phyloP scores from a whole-genome alignment of 495 filamentous ascomycete species.

The Neurospora terricola region DNA sequence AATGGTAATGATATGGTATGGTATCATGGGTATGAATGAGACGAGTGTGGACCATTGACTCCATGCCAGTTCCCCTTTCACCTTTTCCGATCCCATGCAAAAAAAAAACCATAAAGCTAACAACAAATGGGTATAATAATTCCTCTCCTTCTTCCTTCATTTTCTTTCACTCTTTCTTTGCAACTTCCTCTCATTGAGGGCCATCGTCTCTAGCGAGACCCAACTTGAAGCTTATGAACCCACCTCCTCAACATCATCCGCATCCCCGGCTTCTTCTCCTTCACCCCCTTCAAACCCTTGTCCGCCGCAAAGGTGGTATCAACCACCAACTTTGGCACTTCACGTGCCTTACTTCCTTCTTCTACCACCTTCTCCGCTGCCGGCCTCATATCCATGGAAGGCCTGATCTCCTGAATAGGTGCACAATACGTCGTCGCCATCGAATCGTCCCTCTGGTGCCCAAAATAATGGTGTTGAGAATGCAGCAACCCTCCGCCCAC shows the following conservation, averaged over 20 bases:
- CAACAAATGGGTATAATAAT: not conserved
- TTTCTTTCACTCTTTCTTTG: not conserved
- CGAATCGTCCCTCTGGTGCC: not conserved
- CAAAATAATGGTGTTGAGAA: not conserved
- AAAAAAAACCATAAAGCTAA: not conserved
- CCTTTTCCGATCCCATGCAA: not conserved
- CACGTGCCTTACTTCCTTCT: not conserved
- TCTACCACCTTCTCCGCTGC: not conserved
- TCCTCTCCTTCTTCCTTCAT: not conserved
- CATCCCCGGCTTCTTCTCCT: constrained; percentile 5
- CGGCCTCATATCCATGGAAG: not conserved
- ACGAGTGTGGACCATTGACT: not conserved
- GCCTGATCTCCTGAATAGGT: not conserved
- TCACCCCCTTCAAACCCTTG: not conserved
- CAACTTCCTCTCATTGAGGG: not conserved
- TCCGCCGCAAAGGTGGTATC: not conserved
- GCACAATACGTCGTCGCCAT: not conserved
- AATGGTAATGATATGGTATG: not conserved
- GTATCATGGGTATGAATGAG: not conserved
- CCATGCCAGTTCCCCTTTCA: not conserved
- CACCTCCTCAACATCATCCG: constrained; percentile 10
- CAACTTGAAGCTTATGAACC: constrained; percentile 16
- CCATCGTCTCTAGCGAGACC: constrained; percentile 10
- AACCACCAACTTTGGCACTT: not conserved
- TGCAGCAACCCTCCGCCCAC: not conserved